Evolutionary conservation across 768 basidiomycete genomes (phyloP), one percentile per base, ranked within the genome.

Genomic region (Mycena indigotica): DNA sequence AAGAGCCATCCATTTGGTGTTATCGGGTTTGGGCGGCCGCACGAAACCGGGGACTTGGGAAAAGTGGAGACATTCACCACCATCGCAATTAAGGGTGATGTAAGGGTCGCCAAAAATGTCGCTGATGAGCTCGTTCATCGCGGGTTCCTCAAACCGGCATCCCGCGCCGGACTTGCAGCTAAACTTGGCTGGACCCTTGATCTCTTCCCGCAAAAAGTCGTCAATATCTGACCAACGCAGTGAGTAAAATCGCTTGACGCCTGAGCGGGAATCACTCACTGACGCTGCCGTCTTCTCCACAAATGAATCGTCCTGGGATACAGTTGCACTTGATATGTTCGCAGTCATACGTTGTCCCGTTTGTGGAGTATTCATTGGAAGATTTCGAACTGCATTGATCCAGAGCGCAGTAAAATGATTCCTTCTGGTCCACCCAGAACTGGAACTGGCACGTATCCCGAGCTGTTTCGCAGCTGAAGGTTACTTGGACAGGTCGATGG

Each of bases 21-120:
- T 92, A 66, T 93, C 89, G 0, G 93, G 95, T 71, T 89, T 90
- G 0, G 82, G 81, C 1, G 95, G 95, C 28, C 77, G 79, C 87
- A 93, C 76, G 65, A 94, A 97, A n/a, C 95, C 95, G 2, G 96
- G 97, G 5, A 98, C 95, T 71, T 94, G 91, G 0, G 91, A 92
- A 65, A 86, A 93, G 66, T 96, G 92, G 68, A 99, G 68, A 68
- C 97, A 98, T 74, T 98, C 97, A 21, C 97, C 96, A 4, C 91
- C 87, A 1, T 89, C 75, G 64, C 97, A 98, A 30, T 85, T 71
- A 51, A 98, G 79, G 2, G 93, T 89, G 67, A 99, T 99, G 67
- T 86, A 91, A 1, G 77, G 79, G 69, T 99, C 97, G 1, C 92
- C 97, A 63, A 99, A 98, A 64, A 99, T 87, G 60, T 89, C 87